Percentiles rank a stretch among this genome's conserved stretches.
Evolutionary conservation across 2,329 filamentous ascomycete genomes (phyloP).

Genomic region (Claviceps pusilla): DNA sequence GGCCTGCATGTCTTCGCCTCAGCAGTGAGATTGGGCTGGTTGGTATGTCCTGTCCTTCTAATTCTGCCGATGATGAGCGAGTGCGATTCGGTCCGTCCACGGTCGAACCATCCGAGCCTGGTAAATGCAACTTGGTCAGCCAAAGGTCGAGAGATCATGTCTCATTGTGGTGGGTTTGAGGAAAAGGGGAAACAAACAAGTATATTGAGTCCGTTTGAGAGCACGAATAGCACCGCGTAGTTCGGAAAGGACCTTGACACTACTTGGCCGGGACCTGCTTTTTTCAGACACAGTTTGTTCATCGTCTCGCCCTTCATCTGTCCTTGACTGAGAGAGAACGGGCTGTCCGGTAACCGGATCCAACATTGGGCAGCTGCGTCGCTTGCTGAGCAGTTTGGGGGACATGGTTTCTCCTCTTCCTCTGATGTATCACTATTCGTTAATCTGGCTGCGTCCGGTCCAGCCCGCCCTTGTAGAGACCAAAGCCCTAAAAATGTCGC

Average conservation of each 20-base stretch:
- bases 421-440: background rate
- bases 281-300: constrained; percentile 6
- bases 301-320: background rate
- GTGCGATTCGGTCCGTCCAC: constrained; percentile 6
- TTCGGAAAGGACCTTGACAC: constrained; percentile 21
- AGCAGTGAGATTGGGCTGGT: background rate
- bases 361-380: constrained; percentile 13
- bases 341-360: constrained; percentile 5
- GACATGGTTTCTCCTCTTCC: constrained; percentile 11
- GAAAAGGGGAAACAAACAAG: constrained; percentile 8
- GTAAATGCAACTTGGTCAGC: background rate
- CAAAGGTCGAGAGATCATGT: background rate
- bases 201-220: constrained; percentile 16
- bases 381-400: constrained; percentile 13
- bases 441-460: background rate
- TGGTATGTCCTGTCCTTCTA: background rate
- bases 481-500: background rate
- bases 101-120: constrained; percentile 13
- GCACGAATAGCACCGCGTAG: constrained; percentile 20
- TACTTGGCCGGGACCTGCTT: constrained; percentile 13
- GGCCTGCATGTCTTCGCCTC: constrained; percentile 7
- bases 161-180: background rate
- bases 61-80: constrained; percentile 1
- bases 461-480: background rate
- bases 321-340: background rate